Conservation (phyloP, 176 grass and related monocot genomes). For the Aegilops longissima region DNA sequence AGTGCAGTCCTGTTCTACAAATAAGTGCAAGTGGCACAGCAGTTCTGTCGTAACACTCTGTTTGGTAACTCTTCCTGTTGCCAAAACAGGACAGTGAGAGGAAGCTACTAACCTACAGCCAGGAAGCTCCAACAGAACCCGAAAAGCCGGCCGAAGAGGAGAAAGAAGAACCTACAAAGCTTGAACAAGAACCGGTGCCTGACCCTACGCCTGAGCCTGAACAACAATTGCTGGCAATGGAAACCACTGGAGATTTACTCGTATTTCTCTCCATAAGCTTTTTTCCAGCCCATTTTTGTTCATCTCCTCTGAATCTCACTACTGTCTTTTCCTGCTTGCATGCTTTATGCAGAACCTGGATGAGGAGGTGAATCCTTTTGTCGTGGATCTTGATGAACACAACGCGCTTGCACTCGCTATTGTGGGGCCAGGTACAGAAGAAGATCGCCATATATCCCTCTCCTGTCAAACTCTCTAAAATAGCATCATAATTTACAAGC, state of each 20-base stretch:
- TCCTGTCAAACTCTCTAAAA: neutral
- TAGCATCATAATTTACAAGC: neutral
- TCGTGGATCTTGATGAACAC: slow-evolving; percentile 52
- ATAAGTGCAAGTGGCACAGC: neutral
- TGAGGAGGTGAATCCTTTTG: slow-evolving; percentile 62
- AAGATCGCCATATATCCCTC: neutral
- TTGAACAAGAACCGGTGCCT: slow-evolving; percentile 33
- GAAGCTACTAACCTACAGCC: slow-evolving; percentile 52
- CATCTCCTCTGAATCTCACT: neutral
- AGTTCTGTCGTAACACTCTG: neutral
- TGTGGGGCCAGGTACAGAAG: slow-evolving; percentile 54
- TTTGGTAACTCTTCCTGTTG: slow-evolving; percentile 15
- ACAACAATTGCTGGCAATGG: slow-evolving; percentile 33
- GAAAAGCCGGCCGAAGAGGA: slow-evolving; percentile 34
- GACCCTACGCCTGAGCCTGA: slow-evolving; percentile 31
- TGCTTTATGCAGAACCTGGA: slow-evolving; percentile 63
- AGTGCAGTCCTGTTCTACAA: slow-evolving; percentile 33
- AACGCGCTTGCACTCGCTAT: slow-evolving; percentile 88
- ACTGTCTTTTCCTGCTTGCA: neutral
- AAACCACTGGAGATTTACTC: slow-evolving; percentile 62
- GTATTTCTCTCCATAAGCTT: slow-evolving; percentile 32
- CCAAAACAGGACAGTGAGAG: slow-evolving; percentile 62
- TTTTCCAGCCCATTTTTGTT: neutral
- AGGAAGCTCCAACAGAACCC: slow-evolving; percentile 59
- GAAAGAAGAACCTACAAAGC: slow-evolving; percentile 37